Evolutionary conservation across 805 yeast species (phyloP).

Genomic region (Myxozyma udenii): DNA sequence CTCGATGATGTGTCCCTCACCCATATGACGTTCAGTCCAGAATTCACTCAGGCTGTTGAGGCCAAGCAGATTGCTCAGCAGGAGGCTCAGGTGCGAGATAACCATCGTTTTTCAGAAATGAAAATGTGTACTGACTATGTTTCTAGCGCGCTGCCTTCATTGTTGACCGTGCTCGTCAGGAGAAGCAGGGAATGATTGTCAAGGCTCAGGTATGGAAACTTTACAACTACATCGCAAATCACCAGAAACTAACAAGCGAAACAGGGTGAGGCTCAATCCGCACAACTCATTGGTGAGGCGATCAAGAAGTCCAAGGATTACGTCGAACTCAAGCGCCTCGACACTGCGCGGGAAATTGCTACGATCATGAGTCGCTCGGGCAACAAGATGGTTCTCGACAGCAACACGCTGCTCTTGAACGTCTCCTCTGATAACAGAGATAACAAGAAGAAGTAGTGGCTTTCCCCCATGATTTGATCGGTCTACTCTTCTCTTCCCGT

Average conservation of each 20-base stretch:
- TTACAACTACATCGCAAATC: too few relatives aligned
- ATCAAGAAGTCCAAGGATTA: conserved; percentile 94
- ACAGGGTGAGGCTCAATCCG: conserved; percentile 97
- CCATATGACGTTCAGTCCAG: conserved; percentile 95
- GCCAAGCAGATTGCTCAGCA: conserved; percentile 99
- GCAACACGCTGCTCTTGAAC: conserved; percentile 85
- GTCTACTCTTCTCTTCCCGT: too few relatives aligned
- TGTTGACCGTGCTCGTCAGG: conserved; percentile 96
- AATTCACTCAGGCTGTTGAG: conserved; percentile 94
- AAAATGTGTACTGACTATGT: not conserved
- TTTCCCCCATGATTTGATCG: not conserved
- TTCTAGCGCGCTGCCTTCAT: conserved; percentile 79
- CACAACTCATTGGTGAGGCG: conserved; percentile 98
- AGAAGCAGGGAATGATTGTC: conserved; percentile 94
- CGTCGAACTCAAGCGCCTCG: conserved; percentile 93
- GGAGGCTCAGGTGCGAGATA: conserved; percentile 70
- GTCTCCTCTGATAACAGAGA: conserved; percentile 75
- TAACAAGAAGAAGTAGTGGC: conserved; percentile 18
- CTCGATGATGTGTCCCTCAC: conserved; percentile 97
- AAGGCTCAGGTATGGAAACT: conserved; percentile 54
- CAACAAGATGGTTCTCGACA: conserved; percentile 85
- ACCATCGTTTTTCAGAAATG: not conserved
- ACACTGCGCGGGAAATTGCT: conserved; percentile 96
- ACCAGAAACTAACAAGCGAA: not conserved
- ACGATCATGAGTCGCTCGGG: conserved; percentile 79